Base-by-base conservation (phyloP, 768 basidiomycete genomes). In the Neoboletus subvelutipes region DNA sequence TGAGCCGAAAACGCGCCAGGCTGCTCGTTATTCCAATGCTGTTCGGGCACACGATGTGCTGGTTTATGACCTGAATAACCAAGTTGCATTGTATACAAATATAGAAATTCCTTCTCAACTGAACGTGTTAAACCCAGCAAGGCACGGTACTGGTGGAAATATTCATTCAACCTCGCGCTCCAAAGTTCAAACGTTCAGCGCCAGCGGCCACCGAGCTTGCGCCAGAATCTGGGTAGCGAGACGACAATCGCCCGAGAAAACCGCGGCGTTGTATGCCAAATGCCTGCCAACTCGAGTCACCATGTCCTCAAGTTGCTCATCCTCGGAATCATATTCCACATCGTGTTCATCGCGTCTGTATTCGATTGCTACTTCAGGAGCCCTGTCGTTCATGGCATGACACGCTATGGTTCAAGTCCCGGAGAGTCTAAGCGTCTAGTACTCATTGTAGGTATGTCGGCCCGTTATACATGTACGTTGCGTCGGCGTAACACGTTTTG, bases 331-430 rank as follows among this genome's bases (percentile, higher is more conserved):
- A 65, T 86, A 39, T 92, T 92, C 65, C 91, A 94, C 66, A 69
- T 89, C 51, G 76, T 85, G 6, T 90, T 84, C 71, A 87, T 88
- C 52, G 80, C 78, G 36, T 84, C 87, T 4, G 83, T 78, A 17
- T 94, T 94, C 72, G 90, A 93, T 73, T 92, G 91, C 71, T 94
- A 94, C 70, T 94, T 94, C 69, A 88, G 83, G 26, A 89, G 85
- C 62, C 88, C 90, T 0, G 88, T 91, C 9, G 88, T 90, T 24
- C 79, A 85, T 76, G 89, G 88, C 49, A 91, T 92, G 88, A 68
- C 76, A 61, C 81, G 78, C 45, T 80, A 82, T 64, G 78, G 78
- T 4, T 66, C 78, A 2, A 70, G 70, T 10, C 59, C 64, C 5
- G 77, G 81, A 34, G 78, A 82, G 55, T 82, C 92, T 11, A 87